Percentiles rank a stretch among this genome's conserved stretches.
These are phyloP conservation scores for Parathielavia hyrcaniae DNA, from an alignment of 495 filamentous ascomycete genomes.

Conservation along the genomic window DNA sequence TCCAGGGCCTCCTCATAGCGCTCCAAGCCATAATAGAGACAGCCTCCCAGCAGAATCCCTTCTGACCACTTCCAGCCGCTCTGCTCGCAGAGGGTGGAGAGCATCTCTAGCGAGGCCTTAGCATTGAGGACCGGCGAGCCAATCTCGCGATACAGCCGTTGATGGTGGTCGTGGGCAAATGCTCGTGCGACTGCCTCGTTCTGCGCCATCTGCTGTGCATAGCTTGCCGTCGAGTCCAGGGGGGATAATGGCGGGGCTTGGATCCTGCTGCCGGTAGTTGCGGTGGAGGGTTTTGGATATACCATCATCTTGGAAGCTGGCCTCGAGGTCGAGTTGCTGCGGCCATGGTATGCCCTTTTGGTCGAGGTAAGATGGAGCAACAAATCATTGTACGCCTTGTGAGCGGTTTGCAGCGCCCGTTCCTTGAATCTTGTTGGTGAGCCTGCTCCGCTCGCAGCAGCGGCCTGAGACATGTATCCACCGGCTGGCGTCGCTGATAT, in stretches of 20 bases:
- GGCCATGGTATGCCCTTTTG: slow-evolving; percentile 41
- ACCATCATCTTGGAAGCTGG: slow-evolving; percentile 39
- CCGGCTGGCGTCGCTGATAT: slow-evolving; percentile 18
- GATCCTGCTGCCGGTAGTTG: slow-evolving; percentile 20
- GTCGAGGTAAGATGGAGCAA: slow-evolving; percentile 65
- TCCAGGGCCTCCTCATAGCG: slow-evolving; percentile 78
- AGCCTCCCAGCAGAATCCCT: slow-evolving; percentile 89
- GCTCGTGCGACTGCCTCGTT: slow-evolving; percentile 21
- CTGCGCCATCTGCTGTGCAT: slow-evolving; percentile 25
- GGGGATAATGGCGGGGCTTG: slow-evolving; percentile 6
- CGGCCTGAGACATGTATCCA: slow-evolving; percentile 3
- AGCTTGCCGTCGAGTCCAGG: slow-evolving; percentile 16
- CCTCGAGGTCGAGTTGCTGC: slow-evolving; percentile 22
- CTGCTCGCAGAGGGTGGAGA: slow-evolving; percentile 76
- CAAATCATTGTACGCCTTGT: slow-evolving; percentile 81
- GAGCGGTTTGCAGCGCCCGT: slow-evolving; percentile 74
- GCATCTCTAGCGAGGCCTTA: slow-evolving; percentile 65
- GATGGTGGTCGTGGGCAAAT: slow-evolving; percentile 15
- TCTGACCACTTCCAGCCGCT: slow-evolving; percentile 92
- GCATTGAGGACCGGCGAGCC: slow-evolving; percentile 46
- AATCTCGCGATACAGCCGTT: slow-evolving; percentile 19
- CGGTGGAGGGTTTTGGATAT: slow-evolving; percentile 44
- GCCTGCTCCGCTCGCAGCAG: slow-evolving; percentile 9
- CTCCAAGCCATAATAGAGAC: slow-evolving; percentile 85
- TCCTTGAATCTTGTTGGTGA: slow-evolving; percentile 66